Percentiles rank a stretch among this genome's conserved stretches.
Evolutionary conservation across 495 filamentous ascomycete genomes (phyloP).

Genomic region (Xylaria telfairii): DNA sequence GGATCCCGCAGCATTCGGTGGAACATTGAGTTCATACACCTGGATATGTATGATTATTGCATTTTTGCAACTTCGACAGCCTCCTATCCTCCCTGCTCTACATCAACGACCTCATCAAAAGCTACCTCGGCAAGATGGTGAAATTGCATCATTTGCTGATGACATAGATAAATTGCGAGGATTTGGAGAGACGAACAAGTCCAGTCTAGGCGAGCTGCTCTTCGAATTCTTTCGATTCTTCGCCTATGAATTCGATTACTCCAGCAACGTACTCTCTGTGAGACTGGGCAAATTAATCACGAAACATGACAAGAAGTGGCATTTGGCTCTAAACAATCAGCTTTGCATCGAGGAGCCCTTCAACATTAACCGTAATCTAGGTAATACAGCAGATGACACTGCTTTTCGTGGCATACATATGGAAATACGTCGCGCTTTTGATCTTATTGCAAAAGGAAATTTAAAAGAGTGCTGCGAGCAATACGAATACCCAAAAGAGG

Average conservation of each 20-base stretch:
- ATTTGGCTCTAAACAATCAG: slow-evolving; percentile 73
- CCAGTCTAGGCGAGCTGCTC: slow-evolving; percentile 79
- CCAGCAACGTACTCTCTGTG: slow-evolving; percentile 82
- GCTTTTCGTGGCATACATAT: slow-evolving; percentile 89
- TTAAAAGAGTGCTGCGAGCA: slow-evolving; percentile 81
- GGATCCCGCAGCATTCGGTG: slow-evolving; percentile 72
- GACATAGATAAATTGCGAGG: slow-evolving; percentile 73
- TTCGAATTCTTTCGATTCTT: slow-evolving; percentile 96
- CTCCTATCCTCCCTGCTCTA: slow-evolving; percentile 85
- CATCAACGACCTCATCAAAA: slow-evolving; percentile 77
- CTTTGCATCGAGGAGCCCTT: slow-evolving; percentile 98
- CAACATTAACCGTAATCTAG: slow-evolving; percentile 89
- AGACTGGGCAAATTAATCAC: slow-evolving; percentile 82
- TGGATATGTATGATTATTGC: slow-evolving; percentile 99
- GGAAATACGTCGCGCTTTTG: slow-evolving; percentile 88
- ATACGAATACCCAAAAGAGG: slow-evolving; percentile 83
- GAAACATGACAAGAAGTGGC: slow-evolving; percentile 87
- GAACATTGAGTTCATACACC: slow-evolving; percentile 97
- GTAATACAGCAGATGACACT: slow-evolving; percentile 94
- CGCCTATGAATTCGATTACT: slow-evolving; percentile 90
- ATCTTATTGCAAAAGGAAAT: slow-evolving; percentile 74
- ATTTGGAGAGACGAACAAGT: slow-evolving; percentile 81
- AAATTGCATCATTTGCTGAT: slow-evolving; percentile 80
- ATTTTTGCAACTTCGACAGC: slow-evolving; percentile 88
- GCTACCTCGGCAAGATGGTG: slow-evolving; percentile 62